Evolutionary conservation across 352 stramenopile genomes (phyloP).

Genomic region (Globisporangium nunn): DNA sequence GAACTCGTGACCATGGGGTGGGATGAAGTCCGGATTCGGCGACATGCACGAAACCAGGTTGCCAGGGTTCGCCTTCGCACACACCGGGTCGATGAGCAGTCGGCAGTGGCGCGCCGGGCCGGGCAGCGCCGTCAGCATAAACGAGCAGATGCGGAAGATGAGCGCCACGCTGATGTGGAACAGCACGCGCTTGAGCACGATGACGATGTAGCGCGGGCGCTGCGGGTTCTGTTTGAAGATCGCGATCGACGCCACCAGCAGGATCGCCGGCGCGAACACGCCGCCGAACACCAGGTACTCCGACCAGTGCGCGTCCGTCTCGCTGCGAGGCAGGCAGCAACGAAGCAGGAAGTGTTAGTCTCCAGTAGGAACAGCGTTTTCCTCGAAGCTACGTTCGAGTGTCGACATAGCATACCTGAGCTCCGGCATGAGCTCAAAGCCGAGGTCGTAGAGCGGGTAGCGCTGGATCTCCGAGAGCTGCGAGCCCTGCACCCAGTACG

Average conservation of each 20-base stretch:
- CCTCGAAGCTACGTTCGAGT: not conserved
- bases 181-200: conserved; percentile 76
- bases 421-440: conserved; percentile 67
- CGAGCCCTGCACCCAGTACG: conserved; percentile 77
- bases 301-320: conserved; percentile 38
- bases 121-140: conserved; percentile 70
- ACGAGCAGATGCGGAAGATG: conserved; percentile 67
- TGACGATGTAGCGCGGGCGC: conserved; percentile 64
- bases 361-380: not conserved
- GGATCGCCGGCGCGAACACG: conserved; percentile 65
- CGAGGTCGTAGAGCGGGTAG: conserved; percentile 69
- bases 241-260: conserved; percentile 57
- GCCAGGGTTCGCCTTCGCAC: conserved; percentile 40
- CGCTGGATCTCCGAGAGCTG: conserved; percentile 62
- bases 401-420: conserved; percentile 25
- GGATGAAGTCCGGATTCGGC: conserved; percentile 68
- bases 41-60: conserved; percentile 47
- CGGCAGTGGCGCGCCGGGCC: conserved; percentile 64
- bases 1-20: conserved; percentile 34
- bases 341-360: not conserved
- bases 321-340: conserved; percentile 7
- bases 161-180: conserved; percentile 75
- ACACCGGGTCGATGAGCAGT: conserved; percentile 61
- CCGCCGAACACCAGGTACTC: conserved; percentile 75
- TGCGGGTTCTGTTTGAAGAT: conserved; percentile 58